Evolutionary conservation across 208 protist species (phyloP), one percentile per base, ranked within the genome.

Genomic region (Polymyxa betae): DNA sequence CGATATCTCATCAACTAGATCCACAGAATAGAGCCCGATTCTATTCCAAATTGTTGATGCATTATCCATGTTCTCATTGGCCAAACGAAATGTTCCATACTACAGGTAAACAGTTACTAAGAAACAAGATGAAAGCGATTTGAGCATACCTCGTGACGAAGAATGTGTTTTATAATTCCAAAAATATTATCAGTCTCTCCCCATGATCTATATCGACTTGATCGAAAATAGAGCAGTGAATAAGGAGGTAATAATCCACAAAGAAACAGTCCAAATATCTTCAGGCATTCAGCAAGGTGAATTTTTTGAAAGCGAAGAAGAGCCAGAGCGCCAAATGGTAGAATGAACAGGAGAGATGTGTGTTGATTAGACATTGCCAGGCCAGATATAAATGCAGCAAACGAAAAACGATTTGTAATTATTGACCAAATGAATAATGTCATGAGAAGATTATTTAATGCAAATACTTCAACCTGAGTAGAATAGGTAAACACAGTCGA

Each of bases 41-140:
- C 72, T 5, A 43, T 35, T 43, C 16, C 5, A 43, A n/a, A 40
- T 38, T 5, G 72, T 5, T 5, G 35, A 20, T 40, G 5, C 72
- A 35, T 5, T 43, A n/a, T 82, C n/a, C 10, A 82, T n/a, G 72
- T 82, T 82, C 10, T 5, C n/a, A 35, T 82, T 82, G 10, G 72
- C 72, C 16, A 82, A 43, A 43, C 72, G 72, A 82, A 82, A 82
- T n/a, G 72, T 82, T 12, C 72, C 72, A 82, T 82, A 82, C n/a
- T 82, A 5, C 72, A 35, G 5, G n/a, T n/a, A n/a, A n/a, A 66
- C 16, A 66, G 20, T 66, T 16, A 66, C 29, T 29, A 66, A 29
- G 29, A 66, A 16, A 66, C 54, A 29, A 32, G 20, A 66, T 16
- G 54, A 66, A 66, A 16, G 54, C 54, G 16, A 66, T 29, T 32